Base-by-base conservation (phyloP, 1,284 basidiomycete species). In the Moesziomyces aphidis region DNA sequence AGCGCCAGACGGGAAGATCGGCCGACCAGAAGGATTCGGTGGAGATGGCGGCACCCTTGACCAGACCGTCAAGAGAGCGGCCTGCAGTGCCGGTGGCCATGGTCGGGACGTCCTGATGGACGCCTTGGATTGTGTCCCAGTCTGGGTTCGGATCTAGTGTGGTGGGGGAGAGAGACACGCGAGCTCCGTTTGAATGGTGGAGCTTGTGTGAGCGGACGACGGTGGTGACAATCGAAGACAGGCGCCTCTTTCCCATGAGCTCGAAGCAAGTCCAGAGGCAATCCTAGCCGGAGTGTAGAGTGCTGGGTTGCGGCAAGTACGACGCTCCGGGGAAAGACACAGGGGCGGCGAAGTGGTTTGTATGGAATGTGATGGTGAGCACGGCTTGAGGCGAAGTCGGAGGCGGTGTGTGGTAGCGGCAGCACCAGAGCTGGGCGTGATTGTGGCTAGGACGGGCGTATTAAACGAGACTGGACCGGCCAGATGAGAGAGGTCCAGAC, bases 211-310 rank as follows among this genome's bases (percentile, higher is more conserved):
- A 22, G 44, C 55, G 63, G 13, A 61, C 45, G 19, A 54, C 55
- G 58, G 42, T 50, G 46, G 36, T 48, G 46, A 66, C 52, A n/a
- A 70, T 51, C 17, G 70, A 53, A 22, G 67, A 69, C 21, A 70
- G 61, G 50, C 67, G 60, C 24, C 72, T 61, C 50, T 74, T 74
- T 49, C 58, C 53, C 71, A 74, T 69, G 11, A 39, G 55, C 36
- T 42, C 49, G n/a, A 39, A 19, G 45, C 44, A 36, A 24, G 48
- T 46, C 11, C 58, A 50, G 8, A 23, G 5, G 21, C 31, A 34
- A n/a, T 19, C 15, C 21, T 28, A 22, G 51, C 8, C 5, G 10
- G 24, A 2, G 22, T 36, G 6, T 45, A 5, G 23, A 9, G 9
- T 42, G 28, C 22, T 31, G 28, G 21, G 3, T 24, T 42, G 17